phyloP scores from a whole-genome alignment of 371 early-diverging fungal species.

The Cokeromyces recurvatus region DNA sequence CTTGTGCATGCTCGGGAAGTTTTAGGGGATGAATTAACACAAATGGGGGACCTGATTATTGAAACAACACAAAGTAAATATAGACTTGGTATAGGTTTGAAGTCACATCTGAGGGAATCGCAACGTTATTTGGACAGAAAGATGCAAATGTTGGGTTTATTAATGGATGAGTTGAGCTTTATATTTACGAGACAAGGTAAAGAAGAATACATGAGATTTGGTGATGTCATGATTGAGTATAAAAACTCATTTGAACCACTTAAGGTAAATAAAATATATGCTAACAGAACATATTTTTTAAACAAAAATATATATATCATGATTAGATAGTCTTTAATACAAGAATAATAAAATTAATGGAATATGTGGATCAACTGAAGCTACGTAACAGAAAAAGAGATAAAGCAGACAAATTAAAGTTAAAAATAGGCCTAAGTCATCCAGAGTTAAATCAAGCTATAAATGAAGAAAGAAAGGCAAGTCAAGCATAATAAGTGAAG shows the following conservation, averaged over 20 bases:
- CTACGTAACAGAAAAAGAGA: slow-evolving; percentile 44
- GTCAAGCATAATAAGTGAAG: slow-evolving; percentile 4
- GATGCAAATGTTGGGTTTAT: slow-evolving; percentile 56
- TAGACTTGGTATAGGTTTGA: slow-evolving; percentile 48
- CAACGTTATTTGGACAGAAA: slow-evolving; percentile 52
- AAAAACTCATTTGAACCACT: slow-evolving; percentile 51
- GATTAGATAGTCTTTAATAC: slow-evolving; percentile 40
- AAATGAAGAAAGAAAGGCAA: slow-evolving; percentile 42
- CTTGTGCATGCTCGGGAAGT: slow-evolving; percentile 48
- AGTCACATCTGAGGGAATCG: slow-evolving; percentile 27
- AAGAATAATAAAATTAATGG: slow-evolving; percentile 50
- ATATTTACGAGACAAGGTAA: slow-evolving; percentile 52
- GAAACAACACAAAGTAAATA: slow-evolving; percentile 59
- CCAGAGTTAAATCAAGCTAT: slow-evolving; percentile 41
- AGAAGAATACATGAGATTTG: slow-evolving; percentile 50
- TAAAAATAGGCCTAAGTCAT: slow-evolving; percentile 40
- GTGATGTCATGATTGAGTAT: slow-evolving; percentile 57
- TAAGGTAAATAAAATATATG: slow-evolving; percentile 38
- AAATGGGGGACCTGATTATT: slow-evolving; percentile 55
- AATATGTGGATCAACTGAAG: slow-evolving; percentile 53
- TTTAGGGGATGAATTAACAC: slow-evolving; percentile 41
- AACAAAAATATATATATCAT: no score
- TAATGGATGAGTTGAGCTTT: slow-evolving; percentile 55
- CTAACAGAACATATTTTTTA: no score
- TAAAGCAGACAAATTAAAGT: slow-evolving; percentile 40